Percentiles rank a stretch among this genome's conserved stretches.
Conservation (phyloP, 2,329 filamentous ascomycete species). For the Periconia digitata region DNA sequence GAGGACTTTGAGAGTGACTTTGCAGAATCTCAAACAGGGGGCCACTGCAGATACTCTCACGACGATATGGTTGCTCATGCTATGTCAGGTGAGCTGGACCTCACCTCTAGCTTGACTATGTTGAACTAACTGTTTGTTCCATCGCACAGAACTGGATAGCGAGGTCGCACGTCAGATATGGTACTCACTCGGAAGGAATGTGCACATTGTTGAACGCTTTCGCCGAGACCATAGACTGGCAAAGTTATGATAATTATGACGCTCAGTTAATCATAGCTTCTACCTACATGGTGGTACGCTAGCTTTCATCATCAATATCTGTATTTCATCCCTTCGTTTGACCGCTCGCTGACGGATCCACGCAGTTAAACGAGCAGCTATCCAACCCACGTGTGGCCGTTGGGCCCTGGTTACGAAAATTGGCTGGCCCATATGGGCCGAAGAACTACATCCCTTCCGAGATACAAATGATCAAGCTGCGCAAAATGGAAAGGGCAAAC, state of each 20-base stretch:
- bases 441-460: neutral
- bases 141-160: neutral
- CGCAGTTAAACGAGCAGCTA: neutral
- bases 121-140: neutral
- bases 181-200: neutral
- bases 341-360: neutral
- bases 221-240: neutral
- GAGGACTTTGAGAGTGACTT: neutral
- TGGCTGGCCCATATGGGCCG: neutral
- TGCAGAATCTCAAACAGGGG: neutral
- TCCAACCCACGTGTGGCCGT: neutral
- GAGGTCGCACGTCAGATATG: neutral
- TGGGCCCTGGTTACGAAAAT: neutral
- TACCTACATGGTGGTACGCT: neutral
- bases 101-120: neutral
- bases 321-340: neutral
- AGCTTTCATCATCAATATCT: neutral
- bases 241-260: neutral
- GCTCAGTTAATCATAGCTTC: neutral
- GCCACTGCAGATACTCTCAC: neutral
- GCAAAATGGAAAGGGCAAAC: neutral
- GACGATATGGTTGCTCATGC: neutral
- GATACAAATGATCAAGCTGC: neutral
- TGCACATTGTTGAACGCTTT: neutral
- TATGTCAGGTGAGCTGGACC: neutral